phyloP scores from a whole-genome alignment of 345 rosid species.

The Populus pruinosa region DNA sequence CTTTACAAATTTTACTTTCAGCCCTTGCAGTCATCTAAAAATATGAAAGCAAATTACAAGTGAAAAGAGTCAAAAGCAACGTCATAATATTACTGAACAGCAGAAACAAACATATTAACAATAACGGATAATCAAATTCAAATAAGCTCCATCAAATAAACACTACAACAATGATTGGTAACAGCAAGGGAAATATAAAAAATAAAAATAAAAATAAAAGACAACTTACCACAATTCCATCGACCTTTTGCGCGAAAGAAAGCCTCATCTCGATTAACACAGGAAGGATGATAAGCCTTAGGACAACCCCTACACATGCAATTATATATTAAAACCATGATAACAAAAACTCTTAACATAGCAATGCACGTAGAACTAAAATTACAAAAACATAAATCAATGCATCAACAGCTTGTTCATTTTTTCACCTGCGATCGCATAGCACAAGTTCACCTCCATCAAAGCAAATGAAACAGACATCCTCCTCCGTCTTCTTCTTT shows the following conservation, averaged over 20 bases:
- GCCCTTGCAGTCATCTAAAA: constrained; percentile 3
- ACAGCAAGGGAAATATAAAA: neutral
- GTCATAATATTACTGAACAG: constrained; percentile 6
- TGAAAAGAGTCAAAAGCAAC: neutral
- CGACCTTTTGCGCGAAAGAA: constrained; percentile 81
- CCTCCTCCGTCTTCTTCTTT: constrained; percentile 83
- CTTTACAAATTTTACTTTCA: neutral
- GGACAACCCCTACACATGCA: constrained; percentile 81
- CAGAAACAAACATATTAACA: constrained; percentile 10
- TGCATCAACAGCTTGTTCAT: neutral
- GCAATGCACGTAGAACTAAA: neutral
- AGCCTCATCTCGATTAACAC: constrained; percentile 87
- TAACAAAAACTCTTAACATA: neutral
- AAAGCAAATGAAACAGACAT: constrained; percentile 95
- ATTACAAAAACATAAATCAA: neutral
- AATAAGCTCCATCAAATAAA: neutral
- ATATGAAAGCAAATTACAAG: neutral
- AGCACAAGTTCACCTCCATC: constrained; percentile 96
- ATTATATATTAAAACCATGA: constrained; percentile 9
- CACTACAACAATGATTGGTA: neutral
- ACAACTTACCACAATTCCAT: constrained; percentile 93
- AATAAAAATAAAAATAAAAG: neutral
- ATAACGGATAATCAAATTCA: neutral
- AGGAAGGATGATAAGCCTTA: constrained; percentile 91
- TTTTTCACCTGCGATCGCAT: constrained; percentile 86